Percentiles rank a stretch among this genome's conserved stretches.
phyloP scores from a whole-genome alignment of 176 grass and related monocot genomes.

The Coix lacrymajobi region DNA sequence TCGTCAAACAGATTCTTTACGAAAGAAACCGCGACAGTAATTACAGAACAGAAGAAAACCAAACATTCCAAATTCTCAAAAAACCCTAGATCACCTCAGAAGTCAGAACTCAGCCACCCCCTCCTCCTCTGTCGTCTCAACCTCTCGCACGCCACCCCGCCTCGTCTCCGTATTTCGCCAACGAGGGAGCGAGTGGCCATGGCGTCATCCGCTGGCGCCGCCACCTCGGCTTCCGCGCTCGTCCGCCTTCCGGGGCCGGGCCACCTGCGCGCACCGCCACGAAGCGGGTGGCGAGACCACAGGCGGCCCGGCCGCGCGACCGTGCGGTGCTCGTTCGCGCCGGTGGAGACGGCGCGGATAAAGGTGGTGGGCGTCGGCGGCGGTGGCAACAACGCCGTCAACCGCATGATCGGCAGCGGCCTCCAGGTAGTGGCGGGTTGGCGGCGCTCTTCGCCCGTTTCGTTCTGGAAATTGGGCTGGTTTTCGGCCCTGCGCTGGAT shows the following conservation, averaged over 20 bases:
- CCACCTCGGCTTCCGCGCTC: conserved; percentile 32
- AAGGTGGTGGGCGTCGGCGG: conserved; percentile 90
- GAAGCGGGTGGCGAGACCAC: not conserved
- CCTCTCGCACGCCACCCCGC: too few species aligned
- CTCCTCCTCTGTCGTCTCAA: too few species aligned
- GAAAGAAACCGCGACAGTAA: too few species aligned
- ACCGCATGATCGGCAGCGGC: conserved; percentile 94
- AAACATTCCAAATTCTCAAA: too few species aligned
- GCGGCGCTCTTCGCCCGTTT: not conserved
- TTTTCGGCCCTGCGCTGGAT: not conserved
- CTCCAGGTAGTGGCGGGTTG: conserved; percentile 48
- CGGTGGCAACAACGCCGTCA: conserved; percentile 93
- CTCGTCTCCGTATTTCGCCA: not conserved
- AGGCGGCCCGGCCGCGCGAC: conserved; percentile 24
- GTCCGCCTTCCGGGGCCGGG: conserved; percentile 25
- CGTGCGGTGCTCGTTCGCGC: conserved; percentile 44
- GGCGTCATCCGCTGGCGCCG: conserved; percentile 19
- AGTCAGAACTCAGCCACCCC: too few species aligned
- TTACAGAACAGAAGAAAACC: too few species aligned
- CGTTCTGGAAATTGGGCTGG: not conserved
- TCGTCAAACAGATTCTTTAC: too few species aligned
- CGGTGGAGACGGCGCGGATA: conserved; percentile 77
- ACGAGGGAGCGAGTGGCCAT: conserved; percentile 29
- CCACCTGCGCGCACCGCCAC: not conserved
- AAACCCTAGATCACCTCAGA: too few species aligned